Evolutionary conservation across 805 yeast genomes (phyloP), one percentile per base, ranked within the genome.

Genomic region (Sungouiella blattae): DNA sequence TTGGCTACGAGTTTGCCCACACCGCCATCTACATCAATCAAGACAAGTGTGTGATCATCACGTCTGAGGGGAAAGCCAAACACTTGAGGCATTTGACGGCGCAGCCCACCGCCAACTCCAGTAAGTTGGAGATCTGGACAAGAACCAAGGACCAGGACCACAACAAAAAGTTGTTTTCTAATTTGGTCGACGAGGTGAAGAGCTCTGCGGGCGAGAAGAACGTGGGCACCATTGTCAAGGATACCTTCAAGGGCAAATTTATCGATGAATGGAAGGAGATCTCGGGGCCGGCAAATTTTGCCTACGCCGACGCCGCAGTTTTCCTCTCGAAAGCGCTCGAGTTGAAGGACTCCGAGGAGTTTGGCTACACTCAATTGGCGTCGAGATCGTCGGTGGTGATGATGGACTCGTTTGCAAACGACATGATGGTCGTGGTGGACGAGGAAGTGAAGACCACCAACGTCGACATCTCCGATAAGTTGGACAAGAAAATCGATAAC

Each of bases 1-100:
- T 91, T 32, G 96, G 97, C 4, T 91, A 89, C 57, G 98, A 93
- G 57, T 91, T 91, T 55, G 94, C 95, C n/a, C 93, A 93, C 33
- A 88, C 97, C 1, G 79, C 80, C 20, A 62, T 91, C 35, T 77
- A 73, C 33, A 63, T 89, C 39, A 74, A 84, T 3, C 70, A 73
- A 36, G 75, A 73, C 25, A 78, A 77, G 45, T 66, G 78, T 25
- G 59, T 78, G 4, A 66, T 91, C 36, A 70, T 89, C 39, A 89
- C 97, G 0, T 80, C 91, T 20, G 82, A 79, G 32, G 87, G 87
- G 5, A 91, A 91, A 61, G 87, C 94, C 27, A 86, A 81, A 57
- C 83, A 88, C 64, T 65, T 91, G 47, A 73, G 72, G 28, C 74
- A 77, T 5, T 69, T 87, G 50, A 67, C 72, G 22, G 52, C 69